These are phyloP conservation scores for Mortierella hygrophila DNA, from an alignment of 192 early-diverging fungal species.

Conservation along the genomic window DNA sequence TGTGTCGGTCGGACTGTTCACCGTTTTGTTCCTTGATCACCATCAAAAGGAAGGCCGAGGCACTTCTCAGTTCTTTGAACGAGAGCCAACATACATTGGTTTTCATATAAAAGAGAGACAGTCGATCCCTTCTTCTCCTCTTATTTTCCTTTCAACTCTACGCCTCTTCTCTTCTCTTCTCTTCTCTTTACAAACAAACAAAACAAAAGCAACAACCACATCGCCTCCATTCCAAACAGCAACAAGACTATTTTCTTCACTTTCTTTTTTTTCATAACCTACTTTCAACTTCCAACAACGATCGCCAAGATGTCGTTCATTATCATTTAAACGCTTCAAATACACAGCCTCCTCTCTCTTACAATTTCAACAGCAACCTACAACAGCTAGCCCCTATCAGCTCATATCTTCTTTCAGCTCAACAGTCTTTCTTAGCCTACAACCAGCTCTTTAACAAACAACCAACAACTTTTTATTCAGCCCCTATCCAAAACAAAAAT, in stretches of 20 bases:
- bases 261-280: constrained; percentile 12
- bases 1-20: too few relatives aligned
- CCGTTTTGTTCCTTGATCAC: not conserved
- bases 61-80: not conserved
- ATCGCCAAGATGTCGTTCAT: constrained; percentile 46
- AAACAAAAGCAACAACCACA: not conserved
- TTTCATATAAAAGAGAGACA: not conserved
- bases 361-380: not conserved
- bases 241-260: not conserved
- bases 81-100: too few relatives aligned
- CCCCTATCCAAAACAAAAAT: constrained; percentile 17
- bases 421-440: not conserved
- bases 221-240: not conserved
- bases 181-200: constrained; percentile 12
- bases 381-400: not conserved
- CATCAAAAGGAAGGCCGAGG: not conserved
- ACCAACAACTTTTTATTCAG: constrained; percentile 10
- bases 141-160: constrained; percentile 1
- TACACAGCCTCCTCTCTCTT: constrained; percentile 1
- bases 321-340: constrained; percentile 40
- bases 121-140: not conserved
- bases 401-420: not conserved
- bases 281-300: not conserved
- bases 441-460: constrained; percentile 3
- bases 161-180: constrained; percentile 3